These are phyloP conservation scores for Solanum habrochaites DNA, from an alignment of 257 asterid genomes.

Conservation along the genomic window DNA sequence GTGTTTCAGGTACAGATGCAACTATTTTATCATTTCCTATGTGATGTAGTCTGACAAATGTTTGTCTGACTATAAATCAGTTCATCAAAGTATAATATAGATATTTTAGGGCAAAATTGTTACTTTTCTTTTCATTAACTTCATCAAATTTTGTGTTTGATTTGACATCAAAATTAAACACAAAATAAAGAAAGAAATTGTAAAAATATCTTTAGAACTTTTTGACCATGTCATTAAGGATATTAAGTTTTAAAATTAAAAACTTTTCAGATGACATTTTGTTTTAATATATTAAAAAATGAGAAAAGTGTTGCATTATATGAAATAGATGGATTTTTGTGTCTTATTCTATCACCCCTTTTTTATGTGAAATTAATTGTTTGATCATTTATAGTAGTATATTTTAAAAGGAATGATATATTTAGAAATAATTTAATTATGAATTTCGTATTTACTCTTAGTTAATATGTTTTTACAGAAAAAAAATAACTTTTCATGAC, in stretches of 20 bases:
- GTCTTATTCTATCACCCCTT: neutral
- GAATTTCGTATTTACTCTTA: neutral
- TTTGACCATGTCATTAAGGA: neutral
- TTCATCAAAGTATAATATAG: neutral
- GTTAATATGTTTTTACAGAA: neutral
- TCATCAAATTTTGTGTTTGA: neutral
- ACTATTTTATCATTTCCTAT: neutral
- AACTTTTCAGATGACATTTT: neutral
- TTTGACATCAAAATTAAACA: neutral
- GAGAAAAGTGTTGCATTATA: neutral
- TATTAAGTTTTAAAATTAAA: too few species aligned
- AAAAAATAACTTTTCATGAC: neutral
- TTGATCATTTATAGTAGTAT: neutral
- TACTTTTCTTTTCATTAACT: neutral
- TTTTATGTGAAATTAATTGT: neutral
- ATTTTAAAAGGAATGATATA: neutral
- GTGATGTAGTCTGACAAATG: neutral
- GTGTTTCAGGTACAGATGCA: conserved; percentile 31
- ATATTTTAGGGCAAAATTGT: neutral
- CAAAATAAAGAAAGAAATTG: neutral
- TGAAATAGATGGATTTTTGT: neutral
- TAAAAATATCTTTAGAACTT: too few species aligned
- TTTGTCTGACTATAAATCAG: neutral
- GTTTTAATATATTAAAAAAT: too few species aligned
- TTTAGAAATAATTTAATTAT: neutral